Percentiles rank a stretch among this genome's conserved stretches.
phyloP scores from a whole-genome alignment of 73 alveolate species.

The Paramecium primaurelia region DNA sequence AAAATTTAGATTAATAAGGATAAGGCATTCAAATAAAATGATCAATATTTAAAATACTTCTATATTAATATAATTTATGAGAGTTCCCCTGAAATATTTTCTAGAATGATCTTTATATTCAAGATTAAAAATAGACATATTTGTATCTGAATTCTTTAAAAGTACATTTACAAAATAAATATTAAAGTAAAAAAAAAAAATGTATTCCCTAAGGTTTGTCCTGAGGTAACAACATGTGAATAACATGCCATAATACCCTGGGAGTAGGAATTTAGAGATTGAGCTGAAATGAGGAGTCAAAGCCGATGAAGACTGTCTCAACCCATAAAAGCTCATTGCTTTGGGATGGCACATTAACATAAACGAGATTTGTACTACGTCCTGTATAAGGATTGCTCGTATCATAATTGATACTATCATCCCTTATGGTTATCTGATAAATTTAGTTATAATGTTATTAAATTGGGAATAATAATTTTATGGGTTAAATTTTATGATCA shows the following conservation, averaged over 20 bases:
- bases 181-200: not conserved
- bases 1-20: not conserved
- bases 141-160: not conserved
- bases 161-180: not conserved
- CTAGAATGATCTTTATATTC: not conserved
- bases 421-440: not conserved
- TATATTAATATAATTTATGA: not conserved
- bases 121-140: not conserved
- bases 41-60: not conserved
- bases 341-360: slow-evolving; percentile 14
- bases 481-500: not conserved
- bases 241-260: slow-evolving; percentile 41
- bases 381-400: not conserved
- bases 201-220: slow-evolving; percentile 29
- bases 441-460: not conserved
- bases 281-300: slow-evolving; percentile 38
- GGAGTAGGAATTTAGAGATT: slow-evolving; percentile 37
- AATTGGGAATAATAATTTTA: not conserved
- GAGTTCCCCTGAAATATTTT: not conserved
- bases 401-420: not conserved
- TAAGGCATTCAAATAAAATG: not conserved
- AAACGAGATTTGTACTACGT: not conserved
- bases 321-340: not conserved
- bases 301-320: slow-evolving; percentile 46
- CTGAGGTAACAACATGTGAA: slow-evolving; percentile 27